These are phyloP conservation scores for Inonotus obliquus DNA, from an alignment of 1,284 basidiomycete genomes.

Conservation along the genomic window DNA sequence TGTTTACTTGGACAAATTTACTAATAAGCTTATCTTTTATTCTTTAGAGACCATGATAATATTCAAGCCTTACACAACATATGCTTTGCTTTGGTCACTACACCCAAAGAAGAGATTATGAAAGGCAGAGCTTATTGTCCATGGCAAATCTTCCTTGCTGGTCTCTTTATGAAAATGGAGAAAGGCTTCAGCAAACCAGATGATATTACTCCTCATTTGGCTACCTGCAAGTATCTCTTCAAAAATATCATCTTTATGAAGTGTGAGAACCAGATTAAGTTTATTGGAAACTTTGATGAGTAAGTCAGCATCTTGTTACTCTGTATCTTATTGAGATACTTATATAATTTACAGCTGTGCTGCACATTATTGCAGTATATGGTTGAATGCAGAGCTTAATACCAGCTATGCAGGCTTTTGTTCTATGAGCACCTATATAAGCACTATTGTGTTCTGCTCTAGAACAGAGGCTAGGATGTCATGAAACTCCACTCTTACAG, in stretches of 20 bases:
- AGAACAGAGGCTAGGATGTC: not conserved
- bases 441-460: not conserved
- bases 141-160: not conserved
- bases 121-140: not conserved
- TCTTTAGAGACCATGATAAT: not conserved
- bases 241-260: not conserved
- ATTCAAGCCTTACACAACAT: not conserved
- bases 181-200: not conserved
- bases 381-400: too few species aligned
- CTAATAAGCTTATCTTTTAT: not conserved
- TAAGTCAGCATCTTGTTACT: not conserved
- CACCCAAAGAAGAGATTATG: not conserved
- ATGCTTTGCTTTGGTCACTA: not conserved
- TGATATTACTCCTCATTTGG: not conserved
- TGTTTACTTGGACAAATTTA: not conserved
- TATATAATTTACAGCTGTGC: too few species aligned
- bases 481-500: not conserved
- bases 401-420: not conserved
- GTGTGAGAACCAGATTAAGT: not conserved
- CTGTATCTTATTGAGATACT: too few species aligned
- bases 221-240: not conserved
- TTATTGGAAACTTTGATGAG: not conserved
- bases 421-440: not conserved
- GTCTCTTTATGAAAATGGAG: not conserved
- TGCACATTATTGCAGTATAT: too few species aligned